These are phyloP conservation scores for Protomyces inouyei DNA, from an alignment of 1,139 yeast genomes.

Conservation along the genomic window DNA sequence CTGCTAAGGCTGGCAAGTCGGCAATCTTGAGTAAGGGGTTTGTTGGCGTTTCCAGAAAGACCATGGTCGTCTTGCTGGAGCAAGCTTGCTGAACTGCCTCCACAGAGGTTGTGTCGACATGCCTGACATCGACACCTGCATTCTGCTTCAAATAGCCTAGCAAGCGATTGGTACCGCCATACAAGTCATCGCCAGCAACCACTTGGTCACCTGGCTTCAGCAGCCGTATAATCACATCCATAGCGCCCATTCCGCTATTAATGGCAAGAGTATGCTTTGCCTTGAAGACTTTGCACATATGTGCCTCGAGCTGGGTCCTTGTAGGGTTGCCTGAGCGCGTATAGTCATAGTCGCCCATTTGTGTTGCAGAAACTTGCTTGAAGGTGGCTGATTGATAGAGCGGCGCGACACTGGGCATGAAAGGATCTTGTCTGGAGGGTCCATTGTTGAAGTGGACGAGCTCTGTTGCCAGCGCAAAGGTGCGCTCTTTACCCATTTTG, in stretches of 20 bases:
- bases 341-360: constrained; percentile 71
- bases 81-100: constrained; percentile 47
- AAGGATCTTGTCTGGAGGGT: constrained; percentile 49
- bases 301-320: constrained; percentile 74
- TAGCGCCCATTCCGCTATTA: constrained; percentile 81
- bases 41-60: constrained; percentile 87
- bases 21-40: constrained; percentile 80
- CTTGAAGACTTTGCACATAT: constrained; percentile 72
- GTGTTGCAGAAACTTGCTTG: constrained; percentile 67
- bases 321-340: constrained; percentile 86
- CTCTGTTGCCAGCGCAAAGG: constrained; percentile 48
- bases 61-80: constrained; percentile 58
- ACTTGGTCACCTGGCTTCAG: constrained; percentile 50
- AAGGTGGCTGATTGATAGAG: constrained; percentile 90
- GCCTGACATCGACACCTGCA: constrained; percentile 65
- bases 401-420: constrained; percentile 81
- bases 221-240: constrained; percentile 71
- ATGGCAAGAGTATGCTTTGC: constrained; percentile 77
- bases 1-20: constrained; percentile 61
- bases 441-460: constrained; percentile 60
- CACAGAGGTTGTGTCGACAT: constrained; percentile 75
- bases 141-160: constrained; percentile 65
- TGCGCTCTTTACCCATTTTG: neutral
- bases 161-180: constrained; percentile 87
- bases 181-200: constrained; percentile 70